Conservation (phyloP, 2,329 filamentous ascomycete species). For the Elsinoe ampelina region DNA sequence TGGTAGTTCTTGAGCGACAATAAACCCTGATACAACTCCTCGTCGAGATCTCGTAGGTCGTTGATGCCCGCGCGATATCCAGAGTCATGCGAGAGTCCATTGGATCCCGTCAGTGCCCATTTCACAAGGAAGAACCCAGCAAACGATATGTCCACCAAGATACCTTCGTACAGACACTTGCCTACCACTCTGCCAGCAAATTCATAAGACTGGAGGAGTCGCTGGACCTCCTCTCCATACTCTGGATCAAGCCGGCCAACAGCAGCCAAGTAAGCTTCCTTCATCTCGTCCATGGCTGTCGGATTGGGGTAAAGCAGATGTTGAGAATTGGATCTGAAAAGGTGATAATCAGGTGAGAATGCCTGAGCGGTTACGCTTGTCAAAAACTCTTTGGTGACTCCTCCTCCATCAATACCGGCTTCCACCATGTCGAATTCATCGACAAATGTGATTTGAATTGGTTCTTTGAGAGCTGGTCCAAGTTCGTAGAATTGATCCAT, state of each 20-base stretch:
- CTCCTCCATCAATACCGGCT: conserved; percentile 92
- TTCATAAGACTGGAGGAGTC: conserved; percentile 67
- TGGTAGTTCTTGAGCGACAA: conserved; percentile 72
- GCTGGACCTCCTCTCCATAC: conserved; percentile 49
- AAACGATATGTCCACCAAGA: conserved; percentile 86
- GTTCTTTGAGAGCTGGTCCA: conserved; percentile 78
- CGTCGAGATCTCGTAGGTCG: conserved; percentile 84
- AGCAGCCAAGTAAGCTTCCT: background rate
- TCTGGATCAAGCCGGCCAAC: conserved; percentile 43
- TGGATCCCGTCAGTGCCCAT: conserved; percentile 70
- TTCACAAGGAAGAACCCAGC: conserved; percentile 94
- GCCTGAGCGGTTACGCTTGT: conserved; percentile 80
- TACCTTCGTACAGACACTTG: conserved; percentile 95
- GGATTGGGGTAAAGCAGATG: conserved; percentile 87
- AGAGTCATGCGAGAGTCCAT: conserved; percentile 53
- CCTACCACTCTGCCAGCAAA: conserved; percentile 89
- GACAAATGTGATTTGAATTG: conserved; percentile 92
- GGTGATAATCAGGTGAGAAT: conserved; percentile 48
- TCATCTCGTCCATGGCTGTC: conserved; percentile 31
- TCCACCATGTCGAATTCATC: conserved; percentile 80
- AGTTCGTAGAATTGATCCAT: conserved; percentile 73
- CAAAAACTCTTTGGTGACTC: conserved; percentile 94
- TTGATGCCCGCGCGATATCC: conserved; percentile 88
- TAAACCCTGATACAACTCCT: conserved; percentile 81
- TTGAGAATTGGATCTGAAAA: conserved; percentile 78